These are phyloP conservation scores for Cyberlindnera japonica DNA, from an alignment of 805 yeast species.

Conservation along the genomic window DNA sequence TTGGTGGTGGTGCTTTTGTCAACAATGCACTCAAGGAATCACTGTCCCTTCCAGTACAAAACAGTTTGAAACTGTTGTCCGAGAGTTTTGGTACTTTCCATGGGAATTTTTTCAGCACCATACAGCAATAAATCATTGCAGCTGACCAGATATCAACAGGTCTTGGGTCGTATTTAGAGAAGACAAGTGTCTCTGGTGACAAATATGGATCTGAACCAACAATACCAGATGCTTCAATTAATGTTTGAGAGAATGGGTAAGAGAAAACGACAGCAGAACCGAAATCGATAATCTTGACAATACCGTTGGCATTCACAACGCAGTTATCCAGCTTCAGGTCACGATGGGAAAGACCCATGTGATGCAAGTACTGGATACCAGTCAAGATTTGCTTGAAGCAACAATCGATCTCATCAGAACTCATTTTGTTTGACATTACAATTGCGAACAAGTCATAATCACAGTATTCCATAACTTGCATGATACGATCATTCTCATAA, in stretches of 20 bases:
- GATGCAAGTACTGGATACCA: conserved; percentile 79
- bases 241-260: conserved; percentile 73
- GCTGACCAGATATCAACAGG: conserved; percentile 94
- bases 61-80: conserved; percentile 80
- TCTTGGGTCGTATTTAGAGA: conserved; percentile 80
- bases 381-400: conserved; percentile 83
- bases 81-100: conserved; percentile 87
- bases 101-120: conserved; percentile 88
- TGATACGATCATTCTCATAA: conserved; percentile 79
- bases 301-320: conserved; percentile 77
- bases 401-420: conserved; percentile 73
- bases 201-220: conserved; percentile 88
- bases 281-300: conserved; percentile 86
- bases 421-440: conserved; percentile 91
- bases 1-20: conserved; percentile 50
- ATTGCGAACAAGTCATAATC: conserved; percentile 91
- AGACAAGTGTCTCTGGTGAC: conserved; percentile 89
- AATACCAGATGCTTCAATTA: conserved; percentile 76
- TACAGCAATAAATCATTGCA: conserved; percentile 88
- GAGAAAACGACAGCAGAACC: conserved; percentile 91
- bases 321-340: conserved; percentile 92
- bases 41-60: conserved; percentile 70
- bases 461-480: conserved; percentile 93
- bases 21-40: conserved; percentile 61
- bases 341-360: conserved; percentile 84